Percentiles rank a stretch among this genome's conserved stretches.
Evolutionary conservation across 352 stramenopile species (phyloP).

Genomic region (Pythium apleroticum): DNA sequence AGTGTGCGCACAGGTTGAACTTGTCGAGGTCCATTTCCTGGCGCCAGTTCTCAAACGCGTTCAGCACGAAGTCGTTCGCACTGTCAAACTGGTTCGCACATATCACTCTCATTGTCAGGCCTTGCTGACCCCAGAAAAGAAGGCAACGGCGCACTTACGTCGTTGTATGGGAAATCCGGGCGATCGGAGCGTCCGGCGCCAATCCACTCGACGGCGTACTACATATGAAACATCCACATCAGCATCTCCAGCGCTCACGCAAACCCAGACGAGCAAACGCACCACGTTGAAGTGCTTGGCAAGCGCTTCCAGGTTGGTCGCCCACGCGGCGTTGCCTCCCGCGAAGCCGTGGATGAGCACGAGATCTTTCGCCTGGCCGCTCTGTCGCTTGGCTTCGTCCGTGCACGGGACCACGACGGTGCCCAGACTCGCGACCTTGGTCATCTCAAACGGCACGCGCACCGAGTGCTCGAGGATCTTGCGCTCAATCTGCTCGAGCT

Average conservation of each 20-base stretch:
- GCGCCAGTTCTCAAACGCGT: slow-evolving; percentile 73
- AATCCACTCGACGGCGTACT: slow-evolving; percentile 88
- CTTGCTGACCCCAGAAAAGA: background rate
- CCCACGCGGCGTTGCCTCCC: slow-evolving; percentile 78
- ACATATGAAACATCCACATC: background rate
- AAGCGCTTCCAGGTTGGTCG: slow-evolving; percentile 73
- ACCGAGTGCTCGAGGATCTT: slow-evolving; percentile 56
- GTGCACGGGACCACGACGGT: slow-evolving; percentile 81
- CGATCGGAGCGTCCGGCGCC: slow-evolving; percentile 76
- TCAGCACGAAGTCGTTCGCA: slow-evolving; percentile 71
- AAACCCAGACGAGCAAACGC: slow-evolving; percentile 7
- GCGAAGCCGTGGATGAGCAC: slow-evolving; percentile 84
- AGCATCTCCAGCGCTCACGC: background rate
- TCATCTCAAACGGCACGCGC: slow-evolving; percentile 65
- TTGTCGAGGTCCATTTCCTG: slow-evolving; percentile 66
- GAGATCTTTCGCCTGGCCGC: slow-evolving; percentile 53
- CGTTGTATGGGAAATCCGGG: slow-evolving; percentile 66
- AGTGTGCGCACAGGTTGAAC: slow-evolving; percentile 79
- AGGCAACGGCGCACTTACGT: slow-evolving; percentile 42
- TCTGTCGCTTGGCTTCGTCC: slow-evolving; percentile 44
- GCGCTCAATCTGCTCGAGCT: slow-evolving; percentile 61
- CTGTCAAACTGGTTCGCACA: slow-evolving; percentile 57
- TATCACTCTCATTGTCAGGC: background rate
- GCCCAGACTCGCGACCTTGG: slow-evolving; percentile 72
- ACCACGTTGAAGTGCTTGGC: slow-evolving; percentile 86